A percentile compares a stretch with the other conserved stretches of the same genome.
These are phyloP conservation scores for Neurospora tetraspora DNA, from an alignment of 495 filamentous ascomycete species.

Conservation along the genomic window DNA sequence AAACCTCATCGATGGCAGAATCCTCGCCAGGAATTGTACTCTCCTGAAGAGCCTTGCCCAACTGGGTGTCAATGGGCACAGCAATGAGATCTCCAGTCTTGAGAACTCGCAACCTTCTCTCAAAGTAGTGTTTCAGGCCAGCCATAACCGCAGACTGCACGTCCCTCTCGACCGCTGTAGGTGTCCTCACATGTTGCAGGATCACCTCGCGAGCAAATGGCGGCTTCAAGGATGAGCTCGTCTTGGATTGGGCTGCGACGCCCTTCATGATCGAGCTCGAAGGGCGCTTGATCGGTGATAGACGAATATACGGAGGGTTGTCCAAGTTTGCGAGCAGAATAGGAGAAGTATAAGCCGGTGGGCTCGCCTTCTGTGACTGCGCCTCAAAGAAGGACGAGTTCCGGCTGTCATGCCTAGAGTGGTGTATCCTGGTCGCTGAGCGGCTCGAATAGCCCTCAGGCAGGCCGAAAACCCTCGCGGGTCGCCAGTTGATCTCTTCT, in stretches of 20 bases:
- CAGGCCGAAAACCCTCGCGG: constrained; percentile 77
- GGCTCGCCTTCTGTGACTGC: constrained; percentile 40
- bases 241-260: constrained; percentile 28
- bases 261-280: constrained; percentile 24
- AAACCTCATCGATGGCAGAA: constrained; percentile 55
- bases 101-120: constrained; percentile 63
- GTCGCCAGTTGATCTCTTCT: constrained; percentile 50
- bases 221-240: constrained; percentile 47
- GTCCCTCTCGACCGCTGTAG: constrained; percentile 70
- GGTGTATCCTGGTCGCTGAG: constrained; percentile 41
- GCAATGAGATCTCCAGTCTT: constrained; percentile 80
- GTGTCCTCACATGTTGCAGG: constrained; percentile 81
- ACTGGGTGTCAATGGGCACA: constrained; percentile 71
- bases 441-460: constrained; percentile 56
- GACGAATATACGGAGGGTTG: constrained; percentile 58
- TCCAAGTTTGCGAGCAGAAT: constrained; percentile 78
- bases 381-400: constrained; percentile 46
- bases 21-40: constrained; percentile 44
- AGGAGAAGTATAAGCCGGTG: constrained; percentile 71
- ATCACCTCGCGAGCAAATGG: constrained; percentile 87
- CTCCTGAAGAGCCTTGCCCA: constrained; percentile 67
- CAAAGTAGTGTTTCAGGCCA: constrained; percentile 78
- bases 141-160: constrained; percentile 76
- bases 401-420: constrained; percentile 39
- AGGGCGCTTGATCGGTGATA: constrained; percentile 51